Base-by-base conservation (phyloP, 108 stramenopile genomes). In the Cyclotella atomus region DNA sequence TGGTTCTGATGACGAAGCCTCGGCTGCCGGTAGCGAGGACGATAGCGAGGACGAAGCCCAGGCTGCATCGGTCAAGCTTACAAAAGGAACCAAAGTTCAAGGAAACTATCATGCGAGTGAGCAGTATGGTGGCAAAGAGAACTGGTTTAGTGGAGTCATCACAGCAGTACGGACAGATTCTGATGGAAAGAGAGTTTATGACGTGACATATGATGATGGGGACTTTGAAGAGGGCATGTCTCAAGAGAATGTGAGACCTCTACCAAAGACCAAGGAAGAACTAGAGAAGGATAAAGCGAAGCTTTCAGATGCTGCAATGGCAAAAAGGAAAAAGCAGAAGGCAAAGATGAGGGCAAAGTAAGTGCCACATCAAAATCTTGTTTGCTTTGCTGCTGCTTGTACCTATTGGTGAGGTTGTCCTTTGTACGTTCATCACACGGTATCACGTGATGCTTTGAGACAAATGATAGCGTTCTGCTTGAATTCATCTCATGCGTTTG, bases 181-280 rank as follows among this genome's bases (percentile, higher is more conserved):
- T 8, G 49, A 70, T 12, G 96, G 93, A 9, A 81, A 54, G 17
- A 53, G 79, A 8, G 44, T 70, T 19, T 93, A 93, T 68, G 88
- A 96, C 79, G 81, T 95, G 10, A 85, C 85, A 8, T 94, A 93
- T 53, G 88, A 94, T 52, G 95, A 94, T 80, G 94, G 95, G 21
- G 95, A 95, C 68, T 89, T 87, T 52, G 90, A 93, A 60, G 92
- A 96, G 47, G 88, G 83, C 20, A 82, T 96, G 67, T 46, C 65
- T 44, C 74, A 87, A 27, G 69, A 88, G 44, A 80, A 90, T 71
- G 85, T 94, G 32, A 78, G 89, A 35, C 76, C 65, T 4, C 35
- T 77, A 15, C 73, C 78, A 17, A 79, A 76, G 65, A 57, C 77
- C 21, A 49, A 63, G 19, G 82, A 92, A 54, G 88, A 90, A 49